phyloP scores from a whole-genome alignment of 805 yeast genomes.

The Kodamaea kaohsiungensis region DNA sequence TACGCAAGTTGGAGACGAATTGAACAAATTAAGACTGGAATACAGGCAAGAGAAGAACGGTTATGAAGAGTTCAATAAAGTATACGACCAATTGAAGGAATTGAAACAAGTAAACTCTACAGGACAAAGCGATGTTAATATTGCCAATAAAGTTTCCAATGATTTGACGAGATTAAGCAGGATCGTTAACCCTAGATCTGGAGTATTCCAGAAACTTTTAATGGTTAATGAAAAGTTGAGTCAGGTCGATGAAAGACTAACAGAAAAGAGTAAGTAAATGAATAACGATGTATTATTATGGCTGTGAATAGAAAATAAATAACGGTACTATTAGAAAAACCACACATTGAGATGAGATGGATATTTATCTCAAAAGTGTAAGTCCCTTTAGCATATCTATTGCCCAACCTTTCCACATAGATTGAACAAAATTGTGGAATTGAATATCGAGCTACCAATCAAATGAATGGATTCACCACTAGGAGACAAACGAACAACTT shows the following conservation, averaged over 20 bases:
- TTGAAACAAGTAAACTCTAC: background rate
- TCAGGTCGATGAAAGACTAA: constrained; percentile 18
- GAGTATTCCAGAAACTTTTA: constrained; percentile 22
- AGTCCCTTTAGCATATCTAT: background rate
- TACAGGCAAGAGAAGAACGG: constrained; percentile 18
- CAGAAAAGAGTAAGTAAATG: background rate
- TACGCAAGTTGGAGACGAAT: constrained; percentile 31
- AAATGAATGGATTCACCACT: background rate
- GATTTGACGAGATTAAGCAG: constrained; percentile 16
- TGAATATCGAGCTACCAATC: background rate
- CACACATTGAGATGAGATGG: background rate
- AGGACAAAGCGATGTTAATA: constrained; percentile 3
- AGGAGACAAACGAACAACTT: background rate
- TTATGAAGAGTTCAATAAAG: constrained; percentile 16
- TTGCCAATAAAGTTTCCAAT: constrained; percentile 9
- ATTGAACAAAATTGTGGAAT: background rate
- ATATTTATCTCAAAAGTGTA: background rate
- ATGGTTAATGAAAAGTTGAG: constrained; percentile 25
- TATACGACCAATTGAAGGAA: constrained; percentile 13
- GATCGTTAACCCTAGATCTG: constrained; percentile 26
- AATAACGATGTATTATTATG: constrained; percentile 2
- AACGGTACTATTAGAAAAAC: background rate
- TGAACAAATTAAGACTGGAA: constrained; percentile 26
- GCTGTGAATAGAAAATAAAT: constrained; percentile 1
- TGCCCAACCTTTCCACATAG: background rate